Percentiles rank a stretch among this genome's conserved stretches.
Evolutionary conservation across 106 monocot species (phyloP).

Genomic region (Allium cepa): DNA sequence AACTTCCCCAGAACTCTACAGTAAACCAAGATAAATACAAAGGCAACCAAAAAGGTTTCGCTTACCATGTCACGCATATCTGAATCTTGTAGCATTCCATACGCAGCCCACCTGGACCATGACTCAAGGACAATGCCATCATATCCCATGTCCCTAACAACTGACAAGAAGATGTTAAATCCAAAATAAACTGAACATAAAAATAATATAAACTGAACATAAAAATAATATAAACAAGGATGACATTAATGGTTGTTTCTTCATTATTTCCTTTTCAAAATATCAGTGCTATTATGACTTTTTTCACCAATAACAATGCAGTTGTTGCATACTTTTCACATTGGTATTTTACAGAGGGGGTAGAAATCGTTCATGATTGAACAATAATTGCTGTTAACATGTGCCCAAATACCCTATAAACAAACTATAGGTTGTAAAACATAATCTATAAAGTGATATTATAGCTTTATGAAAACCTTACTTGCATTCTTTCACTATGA

Average conservation of each 20-base stretch:
- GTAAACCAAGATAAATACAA: constrained; percentile 3
- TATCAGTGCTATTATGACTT: too few species aligned
- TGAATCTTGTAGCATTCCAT: constrained; percentile 66
- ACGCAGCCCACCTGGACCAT: constrained; percentile 89
- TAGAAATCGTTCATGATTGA: too few species aligned
- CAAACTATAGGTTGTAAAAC: neutral
- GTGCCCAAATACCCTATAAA: too few species aligned
- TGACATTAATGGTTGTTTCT: too few species aligned
- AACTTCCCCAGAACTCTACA: neutral
- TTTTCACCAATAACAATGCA: too few species aligned
- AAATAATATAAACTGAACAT: neutral
- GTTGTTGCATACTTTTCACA: too few species aligned
- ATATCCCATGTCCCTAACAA: constrained; percentile 86
- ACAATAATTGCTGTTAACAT: too few species aligned
- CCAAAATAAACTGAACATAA: neutral
- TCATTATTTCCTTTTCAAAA: too few species aligned
- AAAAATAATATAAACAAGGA: neutral
- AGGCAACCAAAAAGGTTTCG: neutral
- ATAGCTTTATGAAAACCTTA: constrained; percentile 16
- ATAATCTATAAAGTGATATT: neutral
- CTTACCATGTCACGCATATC: constrained; percentile 59
- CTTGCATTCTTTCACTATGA: constrained; percentile 85
- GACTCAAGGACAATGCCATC: constrained; percentile 98
- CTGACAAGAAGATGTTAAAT: constrained; percentile 24
- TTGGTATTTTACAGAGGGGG: too few species aligned